phyloP scores from a whole-genome alignment of 208 protist species.

The Porcisia hertigi region DNA sequence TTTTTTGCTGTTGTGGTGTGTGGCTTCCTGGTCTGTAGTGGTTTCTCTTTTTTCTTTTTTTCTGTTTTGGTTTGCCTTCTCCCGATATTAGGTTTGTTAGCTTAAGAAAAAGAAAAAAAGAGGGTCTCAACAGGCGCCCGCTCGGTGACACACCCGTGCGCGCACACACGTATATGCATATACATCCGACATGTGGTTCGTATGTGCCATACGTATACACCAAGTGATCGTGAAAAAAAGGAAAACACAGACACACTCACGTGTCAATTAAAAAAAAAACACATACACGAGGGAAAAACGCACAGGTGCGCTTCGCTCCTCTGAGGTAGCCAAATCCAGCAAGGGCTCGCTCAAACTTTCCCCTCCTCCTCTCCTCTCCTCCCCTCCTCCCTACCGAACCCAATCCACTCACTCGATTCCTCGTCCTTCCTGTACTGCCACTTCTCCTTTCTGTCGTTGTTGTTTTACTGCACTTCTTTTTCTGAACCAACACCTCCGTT shows the following conservation, averaged over 20 bases:
- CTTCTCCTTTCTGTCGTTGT: not conserved
- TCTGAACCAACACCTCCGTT: no score
- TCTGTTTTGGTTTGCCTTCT: not conserved
- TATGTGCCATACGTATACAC: no score
- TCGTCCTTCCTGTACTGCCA: no score
- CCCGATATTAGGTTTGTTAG: not conserved
- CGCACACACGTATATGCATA: not conserved
- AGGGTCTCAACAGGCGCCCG: not conserved
- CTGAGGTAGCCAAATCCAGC: no score
- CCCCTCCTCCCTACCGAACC: no score
- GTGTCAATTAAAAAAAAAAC: not conserved
- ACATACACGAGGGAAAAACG: no score
- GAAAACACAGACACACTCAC: constrained; percentile 1
- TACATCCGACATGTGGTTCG: no score
- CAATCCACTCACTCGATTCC: no score
- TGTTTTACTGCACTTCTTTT: not conserved
- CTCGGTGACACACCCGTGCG: not conserved
- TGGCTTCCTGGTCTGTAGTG: not conserved
- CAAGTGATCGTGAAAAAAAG: no score
- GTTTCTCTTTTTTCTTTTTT: constrained; percentile 2
- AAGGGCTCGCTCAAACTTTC: not conserved
- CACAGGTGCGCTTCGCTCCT: not conserved
- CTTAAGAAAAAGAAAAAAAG: not conserved
- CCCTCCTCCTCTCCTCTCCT: not conserved
- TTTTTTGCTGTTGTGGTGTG: no score